Percentiles rank a stretch among this genome's conserved stretches.
These are phyloP conservation scores for Hericium coralloides DNA, from an alignment of 768 basidiomycete genomes.

Conservation along the genomic window DNA sequence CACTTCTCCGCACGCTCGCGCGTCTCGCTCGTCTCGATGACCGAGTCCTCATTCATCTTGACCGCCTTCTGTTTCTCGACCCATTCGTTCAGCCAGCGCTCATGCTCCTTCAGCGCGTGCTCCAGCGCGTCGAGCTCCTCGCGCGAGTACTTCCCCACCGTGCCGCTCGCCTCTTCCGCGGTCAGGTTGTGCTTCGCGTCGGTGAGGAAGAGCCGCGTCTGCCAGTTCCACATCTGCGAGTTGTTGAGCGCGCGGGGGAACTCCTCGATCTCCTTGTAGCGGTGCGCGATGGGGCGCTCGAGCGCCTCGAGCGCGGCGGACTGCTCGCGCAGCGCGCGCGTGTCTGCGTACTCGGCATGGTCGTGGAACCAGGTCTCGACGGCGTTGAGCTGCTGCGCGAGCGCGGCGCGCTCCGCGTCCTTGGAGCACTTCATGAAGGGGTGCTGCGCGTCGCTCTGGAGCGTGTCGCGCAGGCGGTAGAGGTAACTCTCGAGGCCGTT, in stretches of 20 bases:
- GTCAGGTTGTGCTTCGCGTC: conserved; percentile 75
- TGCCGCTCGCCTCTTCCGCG: conserved; percentile 44
- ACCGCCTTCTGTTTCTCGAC: conserved; percentile 77
- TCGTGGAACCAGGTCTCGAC: conserved; percentile 80
- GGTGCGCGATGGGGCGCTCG: conserved; percentile 76
- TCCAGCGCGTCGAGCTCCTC: conserved; percentile 83
- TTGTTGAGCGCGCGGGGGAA: conserved; percentile 79
- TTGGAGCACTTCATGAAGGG: conserved; percentile 86
- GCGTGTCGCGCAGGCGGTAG: conserved; percentile 82
- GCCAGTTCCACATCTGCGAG: conserved; percentile 85
- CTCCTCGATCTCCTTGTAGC: conserved; percentile 82
- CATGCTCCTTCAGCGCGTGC: conserved; percentile 67
- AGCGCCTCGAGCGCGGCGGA: conserved; percentile 67
- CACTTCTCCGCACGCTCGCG: conserved; percentile 73
- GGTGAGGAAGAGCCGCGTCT: conserved; percentile 73
- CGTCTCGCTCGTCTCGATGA: conserved; percentile 81
- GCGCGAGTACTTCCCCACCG: conserved; percentile 72
- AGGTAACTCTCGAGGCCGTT: conserved; percentile 90
- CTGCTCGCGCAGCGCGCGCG: conserved; percentile 63
- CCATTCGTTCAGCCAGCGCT: conserved; percentile 73
- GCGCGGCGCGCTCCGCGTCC: conserved; percentile 53
- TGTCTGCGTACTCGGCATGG: conserved; percentile 75
- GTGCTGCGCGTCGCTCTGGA: conserved; percentile 55
- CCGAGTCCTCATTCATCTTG: conserved; percentile 71
- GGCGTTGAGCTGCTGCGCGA: conserved; percentile 61